Base-by-base conservation (phyloP, 495 filamentous ascomycete genomes). In the Penicillium steckii region DNA sequence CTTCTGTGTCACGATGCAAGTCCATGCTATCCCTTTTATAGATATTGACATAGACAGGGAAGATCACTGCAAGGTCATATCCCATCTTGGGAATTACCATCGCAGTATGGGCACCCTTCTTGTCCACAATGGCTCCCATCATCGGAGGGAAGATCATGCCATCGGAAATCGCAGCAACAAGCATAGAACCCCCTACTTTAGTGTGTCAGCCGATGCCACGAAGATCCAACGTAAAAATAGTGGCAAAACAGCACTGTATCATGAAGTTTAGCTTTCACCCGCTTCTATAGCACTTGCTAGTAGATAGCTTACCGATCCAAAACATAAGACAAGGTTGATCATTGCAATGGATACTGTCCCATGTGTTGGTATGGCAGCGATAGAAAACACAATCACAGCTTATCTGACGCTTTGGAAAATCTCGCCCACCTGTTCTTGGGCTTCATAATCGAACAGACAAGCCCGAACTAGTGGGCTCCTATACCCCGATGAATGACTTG, bases 151-250 rank as follows among this genome's bases (percentile, higher is more conserved):
- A 83, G 12, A 85, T 78, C 8, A 79, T 84, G 23, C 85, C 85
- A 13, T 86, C 87, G 6, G 73, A 82, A 22, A 82, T 81, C 18
- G 80, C 81, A 55, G 86, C 82, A 0, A 88, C 86, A 40, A 90
- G 66, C 67, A 77, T 83, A 3, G 82, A 85, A 1, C 84, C 81
- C 9, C 83, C 86, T 15, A 80, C 75, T 67, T 91, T 91, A 1
- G 86, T 89, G 50, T 84, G 85, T 17, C 80, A 74, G 7, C 86
- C 86, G 0, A 90, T 76, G 7, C 87, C 86, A 40, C 87, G 80
- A 24, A 92, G 74, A 3, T 82, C 80, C 2, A 90, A 74, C 3
- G 82, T 77, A 68, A 87, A 88, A 46, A 89, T 83, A 6, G 87
- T 80, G 0, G 88, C 85, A 75, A 85, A 91, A 66, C 86, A 80